A percentile compares a stretch with the other conserved stretches of the same genome.
These are phyloP conservation scores for Colletotrichum lupini DNA, from an alignment of 2,329 filamentous ascomycete genomes.

Conservation along the genomic window DNA sequence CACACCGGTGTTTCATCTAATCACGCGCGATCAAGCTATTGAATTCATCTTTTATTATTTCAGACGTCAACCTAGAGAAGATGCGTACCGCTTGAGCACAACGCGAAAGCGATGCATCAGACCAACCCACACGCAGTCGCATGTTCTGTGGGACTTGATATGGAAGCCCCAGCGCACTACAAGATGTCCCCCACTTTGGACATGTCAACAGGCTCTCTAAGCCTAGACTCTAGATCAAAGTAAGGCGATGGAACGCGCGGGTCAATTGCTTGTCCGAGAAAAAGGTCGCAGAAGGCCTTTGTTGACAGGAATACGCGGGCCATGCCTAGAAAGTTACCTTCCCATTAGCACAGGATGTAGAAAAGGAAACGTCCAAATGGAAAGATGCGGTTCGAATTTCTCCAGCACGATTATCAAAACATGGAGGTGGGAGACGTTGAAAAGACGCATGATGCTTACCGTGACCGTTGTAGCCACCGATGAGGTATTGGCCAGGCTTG, in stretches of 20 bases:
- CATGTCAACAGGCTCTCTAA: background rate
- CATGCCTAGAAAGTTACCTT: background rate
- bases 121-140: background rate
- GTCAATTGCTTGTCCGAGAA: background rate
- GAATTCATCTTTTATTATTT: background rate
- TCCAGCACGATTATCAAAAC: background rate
- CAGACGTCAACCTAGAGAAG: background rate
- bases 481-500: background rate
- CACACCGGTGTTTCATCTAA: background rate
- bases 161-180: background rate
- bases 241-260: background rate
- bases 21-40: background rate
- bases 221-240: background rate
- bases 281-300: background rate
- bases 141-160: background rate
- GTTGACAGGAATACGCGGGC: background rate
- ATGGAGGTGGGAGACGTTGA: background rate
- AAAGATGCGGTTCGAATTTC: background rate
- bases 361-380: background rate
- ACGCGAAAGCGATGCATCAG: background rate
- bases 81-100: background rate
- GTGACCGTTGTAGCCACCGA: background rate
- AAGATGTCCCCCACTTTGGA: background rate
- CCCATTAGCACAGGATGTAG: no score
- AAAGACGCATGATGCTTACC: background rate